Evolutionary conservation across 495 filamentous ascomycete genomes (phyloP).

Genomic region (Daldinia vernicosa): DNA sequence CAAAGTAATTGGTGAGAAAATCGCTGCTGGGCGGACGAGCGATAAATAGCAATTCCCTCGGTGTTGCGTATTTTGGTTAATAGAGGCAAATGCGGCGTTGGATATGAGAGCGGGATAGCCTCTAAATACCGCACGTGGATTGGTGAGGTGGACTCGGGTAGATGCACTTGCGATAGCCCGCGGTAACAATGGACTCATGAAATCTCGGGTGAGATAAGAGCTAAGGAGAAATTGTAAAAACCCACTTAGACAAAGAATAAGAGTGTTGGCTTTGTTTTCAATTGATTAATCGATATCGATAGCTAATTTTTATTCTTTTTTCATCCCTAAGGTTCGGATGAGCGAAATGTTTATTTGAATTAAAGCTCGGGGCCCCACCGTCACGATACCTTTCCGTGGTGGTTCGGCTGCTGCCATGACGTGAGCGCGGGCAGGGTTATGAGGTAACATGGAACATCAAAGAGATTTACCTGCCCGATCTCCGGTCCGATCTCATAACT

Average conservation of each 20-base stretch:
- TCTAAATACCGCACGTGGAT: slow-evolving; percentile 42
- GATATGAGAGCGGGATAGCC: slow-evolving; percentile 15
- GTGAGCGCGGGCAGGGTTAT: slow-evolving; percentile 16
- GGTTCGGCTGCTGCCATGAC: slow-evolving; percentile 28
- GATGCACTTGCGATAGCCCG: slow-evolving; percentile 30
- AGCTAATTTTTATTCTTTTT: neutral
- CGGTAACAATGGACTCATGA: slow-evolving; percentile 32
- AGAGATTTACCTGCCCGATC: slow-evolving; percentile 30
- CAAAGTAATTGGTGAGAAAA: slow-evolving; percentile 13
- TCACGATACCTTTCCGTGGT: slow-evolving; percentile 33
- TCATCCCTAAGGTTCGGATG: neutral
- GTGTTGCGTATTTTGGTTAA: neutral
- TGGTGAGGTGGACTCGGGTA: slow-evolving; percentile 15
- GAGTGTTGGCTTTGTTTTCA: no score
- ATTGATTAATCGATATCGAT: neutral
- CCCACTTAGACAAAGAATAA: neutral
- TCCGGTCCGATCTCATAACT: slow-evolving; percentile 20
- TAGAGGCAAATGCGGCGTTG: neutral
- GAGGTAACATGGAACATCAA: slow-evolving; percentile 1
- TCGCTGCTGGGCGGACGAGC: neutral
- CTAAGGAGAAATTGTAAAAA: neutral
- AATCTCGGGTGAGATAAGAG: neutral
- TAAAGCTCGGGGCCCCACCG: slow-evolving; percentile 28
- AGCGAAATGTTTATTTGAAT: slow-evolving; percentile 4
- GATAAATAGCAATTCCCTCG: slow-evolving; percentile 13